Base-by-base conservation (phyloP, 2,329 filamentous ascomycete genomes). In the Pseudogymnoascus sp. region DNA sequence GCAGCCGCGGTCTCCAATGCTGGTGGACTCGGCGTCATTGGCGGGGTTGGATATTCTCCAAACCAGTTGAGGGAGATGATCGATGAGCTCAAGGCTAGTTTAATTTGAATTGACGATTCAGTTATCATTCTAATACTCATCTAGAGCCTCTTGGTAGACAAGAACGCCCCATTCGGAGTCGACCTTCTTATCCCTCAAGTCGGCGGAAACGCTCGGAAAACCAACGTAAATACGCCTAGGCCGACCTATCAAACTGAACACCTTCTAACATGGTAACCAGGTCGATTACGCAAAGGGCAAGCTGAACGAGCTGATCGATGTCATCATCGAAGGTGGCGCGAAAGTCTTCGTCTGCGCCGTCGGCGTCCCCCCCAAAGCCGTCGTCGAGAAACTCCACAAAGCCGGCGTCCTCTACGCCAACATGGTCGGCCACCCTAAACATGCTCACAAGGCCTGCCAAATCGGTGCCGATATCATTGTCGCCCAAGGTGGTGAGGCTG, bases 221-320 rank as follows among this genome's bases (percentile, higher is more conserved):
- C 93, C 72, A 97, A 37, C 25, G 42, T 53, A 49, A 16, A 34
- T 34, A 3, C 25, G 5, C n/a, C 36, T 11, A 16, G 46, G 21
- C 23, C n/a, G 16, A 64, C 62, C 38, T 23, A 53, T 37, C n/a
- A 56, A 66, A 65, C 65, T 68, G 61, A 62, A 36, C 61, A 68
- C 68, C 69, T 49, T 73, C 67, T 65, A 46, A 12, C 61, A 62
- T 60, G 60, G 64, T 38, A 62, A 62, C 72, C 96, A 93, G 86
- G 96, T 97, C 79, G 95, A 99, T 79, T 99, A 99, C 83, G 99
- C 95, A 74, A 97, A 99, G 83, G 95, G 95, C 77, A 97, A 97
- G 81, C 90, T 99, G 67, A 83, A 90, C 76, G 90, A 93, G 76
- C 86, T 99, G 63, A 78, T 96, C 75, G 88, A 92, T 75, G 92